Percentiles rank a stretch among this genome's conserved stretches.
These are phyloP conservation scores for Sporisorium scitamineum DNA, from an alignment of 1,284 basidiomycete species.

Conservation along the genomic window DNA sequence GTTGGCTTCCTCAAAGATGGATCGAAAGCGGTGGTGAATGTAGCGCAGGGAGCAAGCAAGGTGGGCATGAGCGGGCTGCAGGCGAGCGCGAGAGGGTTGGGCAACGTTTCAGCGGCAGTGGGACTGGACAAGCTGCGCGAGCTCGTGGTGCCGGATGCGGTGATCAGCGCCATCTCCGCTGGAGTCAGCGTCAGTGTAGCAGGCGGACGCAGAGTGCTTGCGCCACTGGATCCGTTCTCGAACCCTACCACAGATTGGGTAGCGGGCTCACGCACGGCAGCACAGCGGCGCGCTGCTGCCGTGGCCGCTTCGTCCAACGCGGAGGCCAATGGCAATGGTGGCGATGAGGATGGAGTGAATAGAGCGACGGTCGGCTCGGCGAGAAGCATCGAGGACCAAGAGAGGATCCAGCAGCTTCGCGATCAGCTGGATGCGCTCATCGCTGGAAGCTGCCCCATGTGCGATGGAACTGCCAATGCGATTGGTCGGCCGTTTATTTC, in stretches of 20 bases:
- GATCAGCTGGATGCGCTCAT: conserved; percentile 66
- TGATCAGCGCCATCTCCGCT: conserved; percentile 63
- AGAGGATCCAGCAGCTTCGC: conserved; percentile 58
- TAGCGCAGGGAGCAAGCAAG: conserved; percentile 31
- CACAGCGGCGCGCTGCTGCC: conserved; percentile 30
- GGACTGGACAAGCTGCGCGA: conserved; percentile 64
- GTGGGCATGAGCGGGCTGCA: conserved; percentile 34
- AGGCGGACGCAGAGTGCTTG: conserved; percentile 55
- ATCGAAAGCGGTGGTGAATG: conserved; percentile 31
- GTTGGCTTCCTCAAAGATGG: conserved; percentile 45
- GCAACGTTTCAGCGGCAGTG: conserved; percentile 39
- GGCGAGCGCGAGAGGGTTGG: conserved; percentile 37
- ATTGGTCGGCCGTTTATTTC: conserved; percentile 56
- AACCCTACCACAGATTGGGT: conserved; percentile 49
- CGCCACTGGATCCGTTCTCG: conserved; percentile 62
- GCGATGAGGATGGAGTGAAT: neutral
- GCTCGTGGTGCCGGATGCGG: conserved; percentile 62
- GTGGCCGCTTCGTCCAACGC: conserved; percentile 15
- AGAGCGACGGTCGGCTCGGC: conserved; percentile 14
- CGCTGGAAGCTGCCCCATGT: conserved; percentile 62
- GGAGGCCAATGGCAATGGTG: neutral
- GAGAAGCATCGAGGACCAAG: conserved; percentile 49
- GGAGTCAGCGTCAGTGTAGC: conserved; percentile 63
- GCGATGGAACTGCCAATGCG: conserved; percentile 59
- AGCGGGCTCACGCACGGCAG: conserved; percentile 44